phyloP scores from a whole-genome alignment of 2,329 filamentous ascomycete genomes.

The Daldinia eschscholtzii region DNA sequence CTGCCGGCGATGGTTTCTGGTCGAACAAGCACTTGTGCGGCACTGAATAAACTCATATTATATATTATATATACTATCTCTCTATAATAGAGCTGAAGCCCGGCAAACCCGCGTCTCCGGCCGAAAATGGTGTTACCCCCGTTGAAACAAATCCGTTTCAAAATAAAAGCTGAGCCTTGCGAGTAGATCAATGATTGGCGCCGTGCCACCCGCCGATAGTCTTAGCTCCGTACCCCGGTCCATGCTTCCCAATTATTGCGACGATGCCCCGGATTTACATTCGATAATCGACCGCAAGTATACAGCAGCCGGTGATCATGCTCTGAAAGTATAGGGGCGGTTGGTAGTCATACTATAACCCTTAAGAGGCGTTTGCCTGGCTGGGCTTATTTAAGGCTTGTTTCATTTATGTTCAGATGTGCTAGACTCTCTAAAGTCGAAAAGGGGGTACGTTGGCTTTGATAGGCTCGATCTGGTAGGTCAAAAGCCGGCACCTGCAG shows the following conservation, averaged over 20 bases:
- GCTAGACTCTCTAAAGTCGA: constrained; percentile 22
- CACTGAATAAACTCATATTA: not conserved
- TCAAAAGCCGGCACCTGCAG: constrained; percentile 32
- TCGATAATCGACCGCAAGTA: not conserved
- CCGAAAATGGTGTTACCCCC: constrained; percentile 16
- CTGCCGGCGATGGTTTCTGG: not conserved
- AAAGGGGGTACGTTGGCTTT: constrained; percentile 20
- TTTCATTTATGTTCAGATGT: constrained; percentile 33
- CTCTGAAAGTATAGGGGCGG: constrained; percentile 9
- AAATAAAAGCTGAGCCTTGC: constrained; percentile 22
- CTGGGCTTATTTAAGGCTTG: constrained; percentile 36
- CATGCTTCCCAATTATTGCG: constrained; percentile 25
- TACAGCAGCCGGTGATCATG: constrained; percentile 11
- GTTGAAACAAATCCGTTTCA: constrained; percentile 41
- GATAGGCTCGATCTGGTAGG: constrained; percentile 40
- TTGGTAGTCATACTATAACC: constrained; percentile 15
- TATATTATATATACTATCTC: not conserved
- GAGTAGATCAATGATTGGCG: constrained; percentile 35
- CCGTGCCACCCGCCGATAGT: constrained; percentile 19
- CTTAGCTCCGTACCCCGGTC: constrained; percentile 33
- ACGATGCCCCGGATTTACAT: constrained; percentile 10
- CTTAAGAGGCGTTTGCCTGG: constrained; percentile 14
- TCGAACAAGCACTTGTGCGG: constrained; percentile 5
- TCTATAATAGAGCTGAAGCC: constrained; percentile 1
- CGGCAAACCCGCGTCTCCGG: constrained; percentile 13